A percentile compares a stretch with the other conserved stretches of the same genome.
Evolutionary conservation across 208 protist species (phyloP).

Genomic region (Leishmania amazonensis): DNA sequence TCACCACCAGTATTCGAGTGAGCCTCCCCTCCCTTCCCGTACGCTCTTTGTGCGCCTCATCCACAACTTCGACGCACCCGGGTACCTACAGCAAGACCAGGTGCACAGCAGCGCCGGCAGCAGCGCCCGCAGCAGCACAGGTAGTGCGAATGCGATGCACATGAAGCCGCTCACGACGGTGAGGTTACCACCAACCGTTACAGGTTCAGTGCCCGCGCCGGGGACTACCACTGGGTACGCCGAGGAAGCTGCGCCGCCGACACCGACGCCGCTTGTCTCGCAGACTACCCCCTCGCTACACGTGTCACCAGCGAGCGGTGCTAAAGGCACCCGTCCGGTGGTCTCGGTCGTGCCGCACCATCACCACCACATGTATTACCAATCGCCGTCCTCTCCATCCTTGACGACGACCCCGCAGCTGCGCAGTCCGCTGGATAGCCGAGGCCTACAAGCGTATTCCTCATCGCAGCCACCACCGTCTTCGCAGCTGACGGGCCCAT

Average conservation of each 20-base stretch:
- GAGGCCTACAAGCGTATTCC: neutral
- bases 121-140: neutral
- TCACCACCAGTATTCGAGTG: neutral
- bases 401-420: neutral
- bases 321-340: neutral
- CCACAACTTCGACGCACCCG: conserved; percentile 26
- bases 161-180: neutral
- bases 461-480: neutral
- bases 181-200: neutral
- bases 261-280: neutral
- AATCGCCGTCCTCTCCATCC: neutral
- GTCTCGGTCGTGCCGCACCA: conserved; percentile 1
- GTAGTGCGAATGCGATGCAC: neutral
- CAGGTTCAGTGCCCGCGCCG: neutral
- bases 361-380: neutral
- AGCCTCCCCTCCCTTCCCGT: conserved; percentile 22
- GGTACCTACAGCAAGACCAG: neutral
- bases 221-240: neutral
- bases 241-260: neutral
- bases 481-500: neutral
- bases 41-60: conserved; percentile 36
- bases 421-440: neutral
- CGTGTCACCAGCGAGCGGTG: no score
- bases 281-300: neutral
- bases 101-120: neutral